These are phyloP conservation scores for Cordyceps fumosorosea DNA, from an alignment of 2,329 filamentous ascomycete genomes.

Conservation along the genomic window DNA sequence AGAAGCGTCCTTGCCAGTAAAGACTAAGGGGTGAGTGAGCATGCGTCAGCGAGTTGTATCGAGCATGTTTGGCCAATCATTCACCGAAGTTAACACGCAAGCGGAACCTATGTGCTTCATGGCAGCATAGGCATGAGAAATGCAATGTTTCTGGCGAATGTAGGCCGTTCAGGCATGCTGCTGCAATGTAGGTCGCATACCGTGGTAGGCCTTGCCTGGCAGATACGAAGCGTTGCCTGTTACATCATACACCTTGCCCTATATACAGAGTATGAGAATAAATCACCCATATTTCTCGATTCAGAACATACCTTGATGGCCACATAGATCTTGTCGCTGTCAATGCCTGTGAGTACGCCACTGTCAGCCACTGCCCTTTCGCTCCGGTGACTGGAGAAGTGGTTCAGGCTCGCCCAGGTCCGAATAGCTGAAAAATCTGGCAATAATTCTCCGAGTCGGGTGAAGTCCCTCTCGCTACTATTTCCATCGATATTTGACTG, in stretches of 20 bases:
- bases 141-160: background rate
- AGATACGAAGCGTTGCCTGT: constrained; percentile 56
- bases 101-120: background rate
- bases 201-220: constrained; percentile 62
- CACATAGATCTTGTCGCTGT: constrained; percentile 60
- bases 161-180: background rate
- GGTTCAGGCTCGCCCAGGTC: background rate
- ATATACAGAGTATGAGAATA: constrained; percentile 13
- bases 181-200: constrained; percentile 43
- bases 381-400: background rate
- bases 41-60: constrained; percentile 13
- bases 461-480: too few species aligned
- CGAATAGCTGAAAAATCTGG: background rate
- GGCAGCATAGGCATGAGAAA: background rate
- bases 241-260: constrained; percentile 94
- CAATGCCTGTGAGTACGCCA: constrained; percentile 42
- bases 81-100: background rate
- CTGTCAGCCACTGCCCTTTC: constrained; percentile 16
- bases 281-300: background rate
- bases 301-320: constrained; percentile 54
- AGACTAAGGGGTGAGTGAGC: constrained; percentile 52
- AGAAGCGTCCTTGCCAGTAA: constrained; percentile 94
- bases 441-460: too few species aligned
- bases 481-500: background rate
- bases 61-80: constrained; percentile 4